Evolutionary conservation across 305 asterid species (phyloP).

Genomic region (Rubia occidens): DNA sequence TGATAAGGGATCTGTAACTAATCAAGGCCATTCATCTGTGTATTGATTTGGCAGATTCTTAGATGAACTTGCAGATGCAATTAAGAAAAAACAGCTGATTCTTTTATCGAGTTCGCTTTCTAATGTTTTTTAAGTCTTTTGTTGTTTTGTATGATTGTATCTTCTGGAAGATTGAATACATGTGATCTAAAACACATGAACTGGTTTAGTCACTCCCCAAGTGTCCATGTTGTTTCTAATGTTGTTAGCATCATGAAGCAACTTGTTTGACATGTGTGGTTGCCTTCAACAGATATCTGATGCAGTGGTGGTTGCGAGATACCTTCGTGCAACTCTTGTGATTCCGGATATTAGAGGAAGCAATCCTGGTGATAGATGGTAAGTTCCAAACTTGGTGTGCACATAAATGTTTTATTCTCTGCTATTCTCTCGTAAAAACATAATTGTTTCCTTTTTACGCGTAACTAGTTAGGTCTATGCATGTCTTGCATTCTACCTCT

Average conservation of each 20-base stretch:
- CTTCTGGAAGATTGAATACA: not conserved
- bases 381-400: conserved; percentile 9
- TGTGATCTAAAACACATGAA: not conserved
- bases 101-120: not conserved
- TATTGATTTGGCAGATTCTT: not conserved
- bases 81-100: not conserved
- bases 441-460: not conserved
- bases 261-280: conserved; percentile 9
- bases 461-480: not conserved
- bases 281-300: conserved; percentile 62
- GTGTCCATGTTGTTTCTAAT: too few species aligned
- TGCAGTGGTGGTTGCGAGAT: conserved; percentile 88
- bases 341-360: conserved; percentile 89
- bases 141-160: not conserved
- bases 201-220: not conserved
- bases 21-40: not conserved
- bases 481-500: not conserved
- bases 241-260: not conserved
- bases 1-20: not conserved
- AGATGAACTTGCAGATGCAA: not conserved
- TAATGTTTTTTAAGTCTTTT: not conserved
- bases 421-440: not conserved
- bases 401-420: not conserved
- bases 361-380: conserved; percentile 75
- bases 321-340: conserved; percentile 81